Evolutionary conservation across 1,139 yeast species (phyloP), one percentile per base, ranked within the genome.

Genomic region (Candida sanyaensis): DNA sequence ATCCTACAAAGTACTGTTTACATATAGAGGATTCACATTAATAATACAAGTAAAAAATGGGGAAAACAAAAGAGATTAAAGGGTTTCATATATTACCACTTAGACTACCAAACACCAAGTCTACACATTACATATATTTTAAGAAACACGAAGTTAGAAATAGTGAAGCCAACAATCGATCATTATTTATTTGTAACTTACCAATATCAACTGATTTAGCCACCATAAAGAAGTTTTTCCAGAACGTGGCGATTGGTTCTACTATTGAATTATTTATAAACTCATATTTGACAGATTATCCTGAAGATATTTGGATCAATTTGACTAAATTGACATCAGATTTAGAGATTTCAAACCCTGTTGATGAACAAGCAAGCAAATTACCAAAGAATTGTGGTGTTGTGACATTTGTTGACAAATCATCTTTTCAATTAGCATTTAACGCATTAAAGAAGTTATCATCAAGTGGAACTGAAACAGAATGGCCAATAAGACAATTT

Each of bases 381-480:
- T 71, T 86, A 37, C 96, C 95, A 39, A 81, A 82, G 57, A 84
- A 86, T 52, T 83, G 91, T 56, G 95, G 88, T 1, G 71, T 89
- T 12, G 75, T 90, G 30, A 81, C 83, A 27, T 84, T 92, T 60
- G 80, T 91, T 4, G 98, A 92, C 64, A 84, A 84, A 59, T 67
- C 85, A 1, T 86, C 95, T 26, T 77, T 86, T 41, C 81, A 79
- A 52, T 72, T 91, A 50, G 90, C 95, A 12, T 73, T 86, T 51
- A 65, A 71, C 39, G 78, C 86, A 40, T 73, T 90, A 51, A 83
- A 79, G 65, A 82, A 69, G 69, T 75, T 63, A 55, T 68, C 58
- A 54, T 61, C 56, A 7, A 57, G 44, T 43, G 57, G 51, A 30
- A 65, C 56, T 23, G 42, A 57, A 43, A 62, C 68, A 26, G 46